Evolutionary conservation across 1,139 yeast species (phyloP).

Genomic region (Yamadazyma taylorii): DNA sequence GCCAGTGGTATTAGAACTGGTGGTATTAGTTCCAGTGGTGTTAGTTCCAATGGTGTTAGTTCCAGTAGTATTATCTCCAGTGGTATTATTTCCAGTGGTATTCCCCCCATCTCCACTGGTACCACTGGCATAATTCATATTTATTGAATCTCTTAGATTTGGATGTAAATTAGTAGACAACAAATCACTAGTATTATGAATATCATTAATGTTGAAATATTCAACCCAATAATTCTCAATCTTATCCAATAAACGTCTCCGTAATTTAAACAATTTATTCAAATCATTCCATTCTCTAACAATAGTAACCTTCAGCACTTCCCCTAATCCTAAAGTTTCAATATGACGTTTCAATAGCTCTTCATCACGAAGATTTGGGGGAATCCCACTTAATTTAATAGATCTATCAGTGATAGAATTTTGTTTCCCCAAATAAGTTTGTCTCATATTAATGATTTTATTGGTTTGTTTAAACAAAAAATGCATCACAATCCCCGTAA

Average conservation of each 20-base stretch:
- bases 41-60: too few species aligned
- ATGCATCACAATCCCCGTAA: slow-evolving; percentile 35
- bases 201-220: slow-evolving; percentile 50
- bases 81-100: too few species aligned
- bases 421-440: slow-evolving; percentile 42
- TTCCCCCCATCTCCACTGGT: neutral
- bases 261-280: slow-evolving; percentile 60
- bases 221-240: slow-evolving; percentile 79
- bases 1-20: too few species aligned
- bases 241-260: slow-evolving; percentile 52
- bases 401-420: slow-evolving; percentile 48
- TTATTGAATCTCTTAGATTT: slow-evolving; percentile 29
- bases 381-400: slow-evolving; percentile 52
- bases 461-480: slow-evolving; percentile 38
- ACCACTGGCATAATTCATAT: slow-evolving; percentile 16
- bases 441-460: slow-evolving; percentile 41
- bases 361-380: slow-evolving; percentile 73
- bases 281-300: slow-evolving; percentile 84
- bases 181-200: slow-evolving; percentile 30
- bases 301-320: slow-evolving; percentile 70
- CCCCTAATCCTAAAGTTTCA: slow-evolving; percentile 76
- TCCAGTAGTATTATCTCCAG: too few species aligned
- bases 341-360: slow-evolving; percentile 68
- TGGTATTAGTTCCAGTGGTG: too few species aligned
- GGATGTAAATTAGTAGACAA: slow-evolving; percentile 28